These are phyloP conservation scores for Pythium angustatum DNA, from an alignment of 352 stramenopile species.

Conservation along the genomic window DNA sequence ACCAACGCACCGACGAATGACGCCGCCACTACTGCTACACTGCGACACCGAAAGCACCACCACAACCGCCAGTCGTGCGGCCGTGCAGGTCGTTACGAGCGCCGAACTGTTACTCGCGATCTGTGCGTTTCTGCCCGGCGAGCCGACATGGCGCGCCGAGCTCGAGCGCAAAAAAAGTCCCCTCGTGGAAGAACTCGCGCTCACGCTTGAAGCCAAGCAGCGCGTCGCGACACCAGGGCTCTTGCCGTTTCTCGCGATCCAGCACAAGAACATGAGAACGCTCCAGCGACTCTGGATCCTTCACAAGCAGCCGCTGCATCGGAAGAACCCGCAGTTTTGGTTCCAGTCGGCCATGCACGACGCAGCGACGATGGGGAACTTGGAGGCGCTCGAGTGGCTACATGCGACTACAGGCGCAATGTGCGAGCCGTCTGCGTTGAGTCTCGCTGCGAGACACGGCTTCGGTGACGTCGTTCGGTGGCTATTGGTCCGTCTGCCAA, in stretches of 20 bases:
- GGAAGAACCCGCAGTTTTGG: constrained; percentile 9
- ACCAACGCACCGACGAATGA: no score
- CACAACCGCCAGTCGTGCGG: no score
- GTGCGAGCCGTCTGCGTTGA: neutral
- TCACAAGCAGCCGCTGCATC: constrained; percentile 21
- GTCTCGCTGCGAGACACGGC: constrained; percentile 13
- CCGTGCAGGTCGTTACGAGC: constrained; percentile 10
- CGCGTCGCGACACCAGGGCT: constrained; percentile 9
- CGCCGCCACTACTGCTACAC: no score
- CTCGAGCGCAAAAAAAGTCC: constrained; percentile 9
- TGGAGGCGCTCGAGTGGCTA: constrained; percentile 27
- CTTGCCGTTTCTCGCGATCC: constrained; percentile 22
- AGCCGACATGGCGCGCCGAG: constrained; percentile 21
- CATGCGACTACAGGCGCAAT: neutral
- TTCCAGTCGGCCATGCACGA: constrained; percentile 16
- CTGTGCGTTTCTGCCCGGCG: constrained; percentile 18
- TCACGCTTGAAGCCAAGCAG: neutral
- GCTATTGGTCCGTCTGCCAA: constrained; percentile 8
- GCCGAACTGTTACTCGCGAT: constrained; percentile 2
- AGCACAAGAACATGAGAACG: constrained; percentile 7
- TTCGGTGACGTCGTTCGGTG: constrained; percentile 22
- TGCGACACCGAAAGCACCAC: no score
- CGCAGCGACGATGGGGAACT: constrained; percentile 10
- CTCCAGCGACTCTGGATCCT: constrained; percentile 19
- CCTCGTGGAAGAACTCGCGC: neutral